These are phyloP conservation scores for Mortierella sp. DNA, from an alignment of 371 early-diverging fungal genomes.

Conservation along the genomic window DNA sequence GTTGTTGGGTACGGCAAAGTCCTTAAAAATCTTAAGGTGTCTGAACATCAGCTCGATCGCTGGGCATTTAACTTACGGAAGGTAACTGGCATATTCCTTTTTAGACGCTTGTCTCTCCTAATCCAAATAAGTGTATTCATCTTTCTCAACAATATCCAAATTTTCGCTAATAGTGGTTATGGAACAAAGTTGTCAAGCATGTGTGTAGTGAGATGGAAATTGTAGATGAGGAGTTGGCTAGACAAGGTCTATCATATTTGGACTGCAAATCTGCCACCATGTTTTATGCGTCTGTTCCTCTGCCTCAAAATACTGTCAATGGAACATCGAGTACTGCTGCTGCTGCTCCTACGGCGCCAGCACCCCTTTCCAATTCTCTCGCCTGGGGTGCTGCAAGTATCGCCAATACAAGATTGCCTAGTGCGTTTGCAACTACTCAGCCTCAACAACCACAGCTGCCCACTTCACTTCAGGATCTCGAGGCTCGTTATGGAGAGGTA, in stretches of 20 bases:
- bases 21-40: slow-evolving; percentile 47
- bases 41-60: slow-evolving; percentile 53
- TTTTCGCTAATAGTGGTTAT: slow-evolving; percentile 34
- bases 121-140: background rate
- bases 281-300: slow-evolving; percentile 45
- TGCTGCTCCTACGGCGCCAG: slow-evolving; percentile 19
- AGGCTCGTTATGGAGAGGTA: slow-evolving; percentile 48
- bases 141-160: background rate
- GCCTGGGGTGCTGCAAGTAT: slow-evolving; percentile 56
- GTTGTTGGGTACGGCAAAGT: slow-evolving; percentile 47
- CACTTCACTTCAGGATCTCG: slow-evolving; percentile 46
- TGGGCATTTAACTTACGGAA: slow-evolving; percentile 55
- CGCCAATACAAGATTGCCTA: slow-evolving; percentile 34
- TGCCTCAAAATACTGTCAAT: slow-evolving; percentile 31
- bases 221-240: slow-evolving; percentile 44
- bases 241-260: slow-evolving; percentile 41
- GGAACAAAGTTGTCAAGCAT: slow-evolving; percentile 38
- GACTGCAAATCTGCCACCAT: slow-evolving; percentile 56
- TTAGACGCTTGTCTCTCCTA: background rate
- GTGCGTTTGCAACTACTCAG: slow-evolving; percentile 34
- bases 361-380: slow-evolving; percentile 34
- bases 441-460: slow-evolving; percentile 47
- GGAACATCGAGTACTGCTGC: slow-evolving; percentile 23
- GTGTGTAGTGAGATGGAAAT: slow-evolving; percentile 46
- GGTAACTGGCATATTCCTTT: slow-evolving; percentile 13